Evolutionary conservation across 2,329 filamentous ascomycete genomes (phyloP).

Genomic region (Calonectria pauciramosa): DNA sequence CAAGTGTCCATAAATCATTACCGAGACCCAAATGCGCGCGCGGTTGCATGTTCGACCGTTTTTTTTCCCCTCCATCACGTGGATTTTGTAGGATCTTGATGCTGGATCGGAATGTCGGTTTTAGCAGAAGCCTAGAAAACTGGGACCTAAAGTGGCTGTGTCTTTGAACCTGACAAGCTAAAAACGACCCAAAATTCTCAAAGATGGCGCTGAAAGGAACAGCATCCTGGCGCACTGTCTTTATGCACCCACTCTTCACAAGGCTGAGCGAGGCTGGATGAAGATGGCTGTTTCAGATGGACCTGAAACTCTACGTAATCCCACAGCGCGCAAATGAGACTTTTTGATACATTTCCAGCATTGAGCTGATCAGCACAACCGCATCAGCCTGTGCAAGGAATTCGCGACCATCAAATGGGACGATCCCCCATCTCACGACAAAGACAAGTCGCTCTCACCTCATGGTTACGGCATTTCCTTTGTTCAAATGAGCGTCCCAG

Average conservation of each 20-base stretch:
- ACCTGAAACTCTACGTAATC: conserved; percentile 18
- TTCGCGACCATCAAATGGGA: background rate
- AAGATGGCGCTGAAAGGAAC: background rate
- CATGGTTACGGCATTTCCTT: background rate
- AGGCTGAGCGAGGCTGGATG: background rate
- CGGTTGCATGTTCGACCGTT: background rate
- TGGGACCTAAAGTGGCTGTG: conserved; percentile 12
- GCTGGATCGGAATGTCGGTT: background rate
- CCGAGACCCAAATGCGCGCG: background rate
- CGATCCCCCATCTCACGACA: background rate
- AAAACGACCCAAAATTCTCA: background rate
- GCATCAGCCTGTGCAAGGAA: background rate
- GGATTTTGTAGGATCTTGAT: background rate
- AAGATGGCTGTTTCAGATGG: conserved; percentile 11
- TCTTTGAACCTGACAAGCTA: background rate
- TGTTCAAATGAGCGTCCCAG: background rate
- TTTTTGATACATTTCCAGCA: background rate
- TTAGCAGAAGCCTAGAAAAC: conserved; percentile 11
- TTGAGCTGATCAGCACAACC: background rate
- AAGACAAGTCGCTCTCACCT: background rate
- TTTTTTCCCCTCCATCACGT: background rate
- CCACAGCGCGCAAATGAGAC: background rate
- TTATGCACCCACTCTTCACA: background rate
- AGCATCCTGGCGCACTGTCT: background rate
- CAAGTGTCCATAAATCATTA: background rate